Base-by-base conservation (phyloP, 176 grass and related monocot genomes). In the Juncus inflexus region DNA sequence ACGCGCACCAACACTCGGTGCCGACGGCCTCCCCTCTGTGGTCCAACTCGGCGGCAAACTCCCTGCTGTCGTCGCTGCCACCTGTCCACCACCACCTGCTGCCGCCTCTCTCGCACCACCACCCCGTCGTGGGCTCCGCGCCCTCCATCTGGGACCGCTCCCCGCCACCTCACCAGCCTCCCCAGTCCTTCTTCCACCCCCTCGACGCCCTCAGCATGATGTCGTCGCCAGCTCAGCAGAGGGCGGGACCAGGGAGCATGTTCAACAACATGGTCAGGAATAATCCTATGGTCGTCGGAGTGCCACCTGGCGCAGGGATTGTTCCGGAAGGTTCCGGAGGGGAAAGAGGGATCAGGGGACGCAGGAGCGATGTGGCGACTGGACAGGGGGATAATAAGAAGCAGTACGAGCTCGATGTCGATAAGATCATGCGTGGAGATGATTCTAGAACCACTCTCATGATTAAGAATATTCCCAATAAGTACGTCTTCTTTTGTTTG, bases 401-500 rank as follows among this genome's bases (percentile, higher is more conserved):
- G 66, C 87, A 88, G 55, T 96, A 90, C 43, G 87, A 90, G 65
- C 91, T 96, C 83, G 87, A 96, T 83, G 62, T 96, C 39, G 84
- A 96, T 58, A 80, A 80, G 16, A 96, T 96, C 73, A 38, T 96
- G 70, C 77, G 74, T 39, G 76, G 87, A 15, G 91, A 88, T 47
- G 87, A 96, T 69, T 47, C 76, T 16, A 73, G 91, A 10, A 96
- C 91, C 51, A 96, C 91, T 35, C 79, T 96, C 35, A 96, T 91
- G 91, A 90, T 96, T 55, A 96, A 96, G 74, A 96, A 96, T 54
- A 96, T 96, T 52, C 91, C 91, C 9, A 96, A 96, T 43, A 96
- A 96, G 91, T 91, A 88, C 67, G 83, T 72, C 19, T 65, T 5
- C 14, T n/a, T 8, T 19, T 6, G 62, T 35, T 7, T 58, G 6